Conservation (phyloP, 2,329 filamentous ascomycete genomes). For the Paramyrothecium roridum region DNA sequence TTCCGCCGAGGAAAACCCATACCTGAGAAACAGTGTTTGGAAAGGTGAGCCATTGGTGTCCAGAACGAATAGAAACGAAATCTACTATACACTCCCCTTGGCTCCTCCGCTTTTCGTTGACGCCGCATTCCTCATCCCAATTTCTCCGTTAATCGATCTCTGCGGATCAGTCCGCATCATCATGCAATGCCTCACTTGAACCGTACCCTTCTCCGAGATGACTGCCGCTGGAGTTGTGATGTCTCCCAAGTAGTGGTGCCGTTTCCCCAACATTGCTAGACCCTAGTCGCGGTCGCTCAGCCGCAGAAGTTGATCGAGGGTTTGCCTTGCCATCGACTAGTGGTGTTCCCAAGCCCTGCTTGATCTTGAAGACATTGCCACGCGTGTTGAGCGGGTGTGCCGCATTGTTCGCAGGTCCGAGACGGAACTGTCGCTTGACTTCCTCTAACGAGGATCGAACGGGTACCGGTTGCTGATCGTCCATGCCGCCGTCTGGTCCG, state of each 20-base stretch:
- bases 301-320: not conserved
- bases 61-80: not conserved
- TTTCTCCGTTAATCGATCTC: too few species aligned
- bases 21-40: too few species aligned
- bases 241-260: slow-evolving; percentile 9
- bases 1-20: too few species aligned
- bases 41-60: not conserved
- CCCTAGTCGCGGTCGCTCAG: not conserved
- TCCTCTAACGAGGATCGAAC: slow-evolving; percentile 61
- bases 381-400: slow-evolving; percentile 57
- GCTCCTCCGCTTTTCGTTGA: not conserved
- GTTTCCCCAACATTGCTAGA: slow-evolving; percentile 6
- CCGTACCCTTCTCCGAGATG: slow-evolving; percentile 9
- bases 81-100: not conserved
- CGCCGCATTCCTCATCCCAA: not conserved
- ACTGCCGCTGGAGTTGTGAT: slow-evolving; percentile 2
- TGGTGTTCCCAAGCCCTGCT: slow-evolving; percentile 34
- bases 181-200: slow-evolving; percentile 5
- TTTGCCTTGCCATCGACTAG: not conserved
- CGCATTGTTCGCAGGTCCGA: slow-evolving; percentile 66
- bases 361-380: slow-evolving; percentile 65
- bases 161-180: too few species aligned
- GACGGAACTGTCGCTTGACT: slow-evolving; percentile 60
- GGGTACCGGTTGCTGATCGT: slow-evolving; percentile 42
- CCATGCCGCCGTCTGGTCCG: slow-evolving; percentile 48